These are phyloP conservation scores for Erigeron canadensis DNA, from an alignment of 129 eudicot species.

Conservation along the genomic window DNA sequence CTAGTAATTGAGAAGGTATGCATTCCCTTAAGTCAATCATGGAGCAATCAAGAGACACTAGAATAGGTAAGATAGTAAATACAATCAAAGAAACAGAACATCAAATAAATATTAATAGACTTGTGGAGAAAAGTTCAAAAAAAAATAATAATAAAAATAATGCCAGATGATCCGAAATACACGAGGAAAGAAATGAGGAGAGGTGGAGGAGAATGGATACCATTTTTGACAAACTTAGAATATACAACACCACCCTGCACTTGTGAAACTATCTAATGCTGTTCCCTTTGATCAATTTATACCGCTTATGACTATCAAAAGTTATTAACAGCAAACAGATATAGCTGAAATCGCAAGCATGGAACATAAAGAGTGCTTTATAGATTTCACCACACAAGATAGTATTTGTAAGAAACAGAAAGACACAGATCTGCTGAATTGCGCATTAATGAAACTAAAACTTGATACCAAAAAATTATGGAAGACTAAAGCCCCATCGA, in stretches of 20 bases:
- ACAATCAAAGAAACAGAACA: background rate
- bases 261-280: constrained; percentile 1
- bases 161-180: background rate
- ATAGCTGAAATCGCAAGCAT: background rate
- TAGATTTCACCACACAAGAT: background rate
- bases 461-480: background rate
- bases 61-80: too few species aligned
- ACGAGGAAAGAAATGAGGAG: background rate
- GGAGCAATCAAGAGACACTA: too few species aligned
- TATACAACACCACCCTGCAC: background rate
- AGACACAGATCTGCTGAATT: background rate
- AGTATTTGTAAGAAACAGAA: constrained; percentile 8
- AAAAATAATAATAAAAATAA: background rate
- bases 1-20: too few species aligned
- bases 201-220: background rate
- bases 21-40: too few species aligned
- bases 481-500: background rate
- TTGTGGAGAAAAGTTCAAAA: background rate
- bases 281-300: background rate
- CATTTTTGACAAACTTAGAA: background rate
- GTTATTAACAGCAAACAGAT: background rate
- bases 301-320: background rate
- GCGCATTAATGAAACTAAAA: background rate
- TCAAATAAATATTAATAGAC: background rate
- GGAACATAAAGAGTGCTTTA: background rate